Evolutionary conservation across 257 asterid species (phyloP).

Genomic region (Voacanga thouarsii): DNA sequence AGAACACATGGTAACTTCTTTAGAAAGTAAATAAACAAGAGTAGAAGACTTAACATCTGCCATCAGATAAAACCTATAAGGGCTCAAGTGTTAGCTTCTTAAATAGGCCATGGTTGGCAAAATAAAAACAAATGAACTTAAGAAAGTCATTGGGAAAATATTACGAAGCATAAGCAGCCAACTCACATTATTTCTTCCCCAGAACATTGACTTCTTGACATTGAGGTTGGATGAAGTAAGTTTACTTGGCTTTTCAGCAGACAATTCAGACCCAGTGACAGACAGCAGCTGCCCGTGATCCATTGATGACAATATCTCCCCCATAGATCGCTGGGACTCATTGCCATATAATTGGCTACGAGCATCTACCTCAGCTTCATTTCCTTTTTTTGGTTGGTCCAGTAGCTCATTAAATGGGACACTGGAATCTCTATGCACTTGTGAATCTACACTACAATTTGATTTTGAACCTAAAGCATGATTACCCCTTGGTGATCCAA

Average conservation of each 20-base stretch:
- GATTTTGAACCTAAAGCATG: slow-evolving; percentile 34
- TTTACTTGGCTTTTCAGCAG: slow-evolving; percentile 52
- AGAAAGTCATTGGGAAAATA: background rate
- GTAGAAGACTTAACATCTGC: background rate
- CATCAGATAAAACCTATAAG: background rate
- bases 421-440: slow-evolving; percentile 38
- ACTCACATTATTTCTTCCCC: slow-evolving; percentile 88
- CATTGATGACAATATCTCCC: slow-evolving; percentile 70
- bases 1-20: background rate
- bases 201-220: slow-evolving; percentile 65
- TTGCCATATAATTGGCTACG: slow-evolving; percentile 39
- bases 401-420: slow-evolving; percentile 52
- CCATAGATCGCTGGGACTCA: slow-evolving; percentile 71
- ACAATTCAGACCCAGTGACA: slow-evolving; percentile 45
- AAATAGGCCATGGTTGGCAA: background rate
- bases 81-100: background rate
- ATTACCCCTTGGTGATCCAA: slow-evolving; percentile 48
- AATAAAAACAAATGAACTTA: background rate
- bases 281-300: slow-evolving; percentile 68
- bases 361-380: slow-evolving; percentile 44
- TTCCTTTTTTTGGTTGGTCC: slow-evolving; percentile 42
- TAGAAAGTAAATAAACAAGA: background rate
- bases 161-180: background rate
- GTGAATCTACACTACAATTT: slow-evolving; percentile 38
- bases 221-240: slow-evolving; percentile 45